These are phyloP conservation scores for Sindora glabra DNA, from an alignment of 306 rosid genomes.

Conservation along the genomic window DNA sequence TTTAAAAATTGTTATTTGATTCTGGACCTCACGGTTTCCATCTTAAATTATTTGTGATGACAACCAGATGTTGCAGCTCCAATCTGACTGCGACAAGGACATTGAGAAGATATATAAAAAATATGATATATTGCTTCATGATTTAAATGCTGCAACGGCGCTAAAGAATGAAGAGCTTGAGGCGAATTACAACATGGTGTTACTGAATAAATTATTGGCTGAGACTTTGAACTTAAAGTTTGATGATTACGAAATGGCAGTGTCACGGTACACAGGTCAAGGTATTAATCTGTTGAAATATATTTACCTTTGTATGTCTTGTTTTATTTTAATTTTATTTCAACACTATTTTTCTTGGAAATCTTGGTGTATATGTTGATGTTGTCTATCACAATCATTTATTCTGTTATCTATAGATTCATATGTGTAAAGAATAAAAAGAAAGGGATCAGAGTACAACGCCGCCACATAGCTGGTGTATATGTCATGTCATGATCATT, in stretches of 20 bases:
- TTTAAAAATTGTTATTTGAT: not conserved
- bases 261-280: not conserved
- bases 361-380: not conserved
- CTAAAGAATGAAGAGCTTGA: constrained; percentile 15
- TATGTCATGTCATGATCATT: no score
- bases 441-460: no score
- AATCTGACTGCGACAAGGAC: constrained; percentile 11
- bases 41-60: constrained; percentile 4
- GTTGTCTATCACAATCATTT: not conserved
- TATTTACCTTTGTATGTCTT: not conserved
- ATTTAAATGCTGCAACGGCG: not conserved
- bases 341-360: no score
- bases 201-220: constrained; percentile 19
- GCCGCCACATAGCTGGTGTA: no score
- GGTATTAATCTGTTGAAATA: not conserved
- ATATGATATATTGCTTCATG: constrained; percentile 17
- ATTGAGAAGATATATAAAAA: constrained; percentile 7
- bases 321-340: no score
- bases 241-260: not conserved
- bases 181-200: not conserved
- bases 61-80: constrained; percentile 19
- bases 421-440: no score
- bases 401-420: not conserved
- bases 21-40: not conserved
- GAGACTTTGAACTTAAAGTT: not conserved